Evolutionary conservation across 2,329 filamentous ascomycete genomes (phyloP).

Genomic region (Leptoxyphium fumago): DNA sequence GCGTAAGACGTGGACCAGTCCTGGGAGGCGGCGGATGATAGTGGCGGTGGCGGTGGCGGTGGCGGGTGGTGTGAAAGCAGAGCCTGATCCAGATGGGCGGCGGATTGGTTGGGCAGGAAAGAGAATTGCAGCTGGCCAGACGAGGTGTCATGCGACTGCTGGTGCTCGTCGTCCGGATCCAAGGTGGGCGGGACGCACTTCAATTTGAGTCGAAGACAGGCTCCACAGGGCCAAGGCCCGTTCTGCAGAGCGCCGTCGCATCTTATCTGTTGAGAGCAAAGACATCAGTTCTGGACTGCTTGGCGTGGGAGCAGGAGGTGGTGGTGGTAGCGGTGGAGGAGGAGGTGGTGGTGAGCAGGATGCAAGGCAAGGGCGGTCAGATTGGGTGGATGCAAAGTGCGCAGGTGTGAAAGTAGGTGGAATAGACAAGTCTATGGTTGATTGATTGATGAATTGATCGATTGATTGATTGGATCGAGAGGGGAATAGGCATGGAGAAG

Average conservation of each 20-base stretch:
- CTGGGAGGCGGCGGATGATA: conserved; percentile 1
- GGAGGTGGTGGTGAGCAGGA: no score
- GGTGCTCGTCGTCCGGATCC: conserved; percentile 48
- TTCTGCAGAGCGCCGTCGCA: conserved; percentile 96
- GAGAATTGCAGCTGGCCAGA: conserved; percentile 14
- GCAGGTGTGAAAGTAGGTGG: no score
- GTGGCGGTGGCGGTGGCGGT: conserved; percentile 4
- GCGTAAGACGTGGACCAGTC: not conserved
- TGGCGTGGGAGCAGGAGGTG: not conserved
- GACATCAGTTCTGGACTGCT: not conserved
- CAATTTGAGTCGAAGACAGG: conserved; percentile 81
- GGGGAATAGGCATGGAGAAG: not conserved
- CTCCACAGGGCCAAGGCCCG: conserved; percentile 81
- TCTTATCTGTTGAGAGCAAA: conserved; percentile 47
- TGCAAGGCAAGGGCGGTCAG: no score
- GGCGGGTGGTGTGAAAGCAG: conserved; percentile 4
- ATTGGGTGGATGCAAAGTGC: no score
- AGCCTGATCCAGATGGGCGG: not conserved
- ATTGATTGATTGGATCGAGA: not conserved
- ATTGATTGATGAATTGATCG: no score
- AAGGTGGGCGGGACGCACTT: conserved; percentile 84
- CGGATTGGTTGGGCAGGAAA: conserved; percentile 12
- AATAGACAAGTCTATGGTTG: no score
- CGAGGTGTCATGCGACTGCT: conserved; percentile 7
- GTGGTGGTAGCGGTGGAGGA: not conserved